Percentiles rank a stretch among this genome's conserved stretches.
Evolutionary conservation across 2,329 filamentous ascomycete species (phyloP).

Genomic region (Xylariales sp.): DNA sequence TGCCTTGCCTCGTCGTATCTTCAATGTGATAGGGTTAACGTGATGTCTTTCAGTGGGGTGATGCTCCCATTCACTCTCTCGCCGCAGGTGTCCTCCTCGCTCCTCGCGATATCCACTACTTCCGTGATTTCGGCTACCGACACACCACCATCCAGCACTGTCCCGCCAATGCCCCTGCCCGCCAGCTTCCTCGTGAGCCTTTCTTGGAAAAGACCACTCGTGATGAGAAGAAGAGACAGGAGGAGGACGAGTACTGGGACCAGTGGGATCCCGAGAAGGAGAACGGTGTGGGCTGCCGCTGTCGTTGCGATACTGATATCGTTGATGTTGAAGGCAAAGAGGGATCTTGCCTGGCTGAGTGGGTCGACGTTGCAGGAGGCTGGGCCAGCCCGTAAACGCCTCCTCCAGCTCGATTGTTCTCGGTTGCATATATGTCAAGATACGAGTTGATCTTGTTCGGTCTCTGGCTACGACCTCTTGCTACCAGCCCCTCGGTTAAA

Average conservation of each 20-base stretch:
- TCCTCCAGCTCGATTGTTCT: no score
- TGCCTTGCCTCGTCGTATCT: conserved; percentile 3
- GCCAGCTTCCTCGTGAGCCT: conserved; percentile 75
- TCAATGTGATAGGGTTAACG: conserved; percentile 27
- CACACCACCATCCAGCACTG: conserved; percentile 99
- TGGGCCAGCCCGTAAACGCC: conserved; percentile 54
- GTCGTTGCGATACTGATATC: conserved; percentile 94
- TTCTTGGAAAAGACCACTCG: conserved; percentile 77
- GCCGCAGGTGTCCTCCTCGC: conserved; percentile 84
- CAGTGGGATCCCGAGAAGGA: conserved; percentile 82
- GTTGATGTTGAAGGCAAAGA: conserved; percentile 97
- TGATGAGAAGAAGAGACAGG: conserved; percentile 77
- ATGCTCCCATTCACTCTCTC: conserved; percentile 96
- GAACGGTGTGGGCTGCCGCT: conserved; percentile 95
- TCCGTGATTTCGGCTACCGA: conserved; percentile 96
- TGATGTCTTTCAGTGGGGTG: conserved; percentile 72
- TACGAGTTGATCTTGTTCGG: no score
- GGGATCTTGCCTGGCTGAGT: conserved; percentile 89
- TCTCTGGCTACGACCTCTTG: no score
- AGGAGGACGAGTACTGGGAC: conserved; percentile 97
- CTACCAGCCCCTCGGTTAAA: no score
- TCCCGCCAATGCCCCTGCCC: conserved; percentile 86
- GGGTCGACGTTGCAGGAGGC: conserved; percentile 95
- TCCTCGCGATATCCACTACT: conserved; percentile 89
- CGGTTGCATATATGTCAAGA: no score